Percentiles rank a stretch among this genome's conserved stretches.
These are phyloP conservation scores for Westerdykella sp. DNA, from an alignment of 2,329 filamentous ascomycete species.

Conservation along the genomic window DNA sequence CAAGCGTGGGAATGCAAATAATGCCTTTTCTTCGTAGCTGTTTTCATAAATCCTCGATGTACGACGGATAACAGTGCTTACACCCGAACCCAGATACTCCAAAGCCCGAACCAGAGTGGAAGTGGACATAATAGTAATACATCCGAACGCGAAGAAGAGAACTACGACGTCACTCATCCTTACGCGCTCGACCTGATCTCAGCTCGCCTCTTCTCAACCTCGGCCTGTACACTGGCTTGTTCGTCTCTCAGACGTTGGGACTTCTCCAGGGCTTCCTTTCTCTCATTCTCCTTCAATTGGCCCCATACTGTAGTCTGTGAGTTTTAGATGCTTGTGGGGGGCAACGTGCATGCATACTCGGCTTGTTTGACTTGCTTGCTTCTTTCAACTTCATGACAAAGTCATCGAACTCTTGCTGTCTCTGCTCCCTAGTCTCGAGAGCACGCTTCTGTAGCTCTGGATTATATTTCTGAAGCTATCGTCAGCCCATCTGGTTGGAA, in stretches of 20 bases:
- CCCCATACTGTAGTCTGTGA: constrained; percentile 28
- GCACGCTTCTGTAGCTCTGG: constrained; percentile 87
- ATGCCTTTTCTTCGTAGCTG: too few species aligned
- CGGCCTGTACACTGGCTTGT: constrained; percentile 25
- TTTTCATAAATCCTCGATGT: too few species aligned
- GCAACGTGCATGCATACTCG: constrained; percentile 54
- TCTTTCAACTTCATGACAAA: constrained; percentile 81
- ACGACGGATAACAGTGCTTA: too few species aligned
- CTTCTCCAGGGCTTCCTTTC: constrained; percentile 20
- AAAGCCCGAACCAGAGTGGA: too few species aligned
- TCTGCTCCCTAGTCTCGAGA: constrained; percentile 68
- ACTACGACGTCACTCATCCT: constrained; percentile 3
- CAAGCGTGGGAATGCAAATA: too few species aligned
- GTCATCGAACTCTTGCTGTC: constrained; percentile 80
- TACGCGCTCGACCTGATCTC: constrained; percentile 31
- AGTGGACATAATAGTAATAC: too few species aligned
- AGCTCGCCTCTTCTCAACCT: constrained; percentile 27
- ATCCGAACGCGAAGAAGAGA: constrained; percentile 1
- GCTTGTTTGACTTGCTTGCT: constrained; percentile 84
- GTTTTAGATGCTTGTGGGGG: constrained; percentile 1
- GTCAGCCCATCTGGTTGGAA: constrained; percentile 1
- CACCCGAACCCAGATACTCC: too few species aligned
- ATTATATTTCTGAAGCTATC: constrained; percentile 63
- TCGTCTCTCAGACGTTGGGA: constrained; percentile 26
- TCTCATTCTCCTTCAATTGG: constrained; percentile 31